Conservation (phyloP, 495 filamentous ascomycete genomes). For the Chaetomidium leptoderma region DNA sequence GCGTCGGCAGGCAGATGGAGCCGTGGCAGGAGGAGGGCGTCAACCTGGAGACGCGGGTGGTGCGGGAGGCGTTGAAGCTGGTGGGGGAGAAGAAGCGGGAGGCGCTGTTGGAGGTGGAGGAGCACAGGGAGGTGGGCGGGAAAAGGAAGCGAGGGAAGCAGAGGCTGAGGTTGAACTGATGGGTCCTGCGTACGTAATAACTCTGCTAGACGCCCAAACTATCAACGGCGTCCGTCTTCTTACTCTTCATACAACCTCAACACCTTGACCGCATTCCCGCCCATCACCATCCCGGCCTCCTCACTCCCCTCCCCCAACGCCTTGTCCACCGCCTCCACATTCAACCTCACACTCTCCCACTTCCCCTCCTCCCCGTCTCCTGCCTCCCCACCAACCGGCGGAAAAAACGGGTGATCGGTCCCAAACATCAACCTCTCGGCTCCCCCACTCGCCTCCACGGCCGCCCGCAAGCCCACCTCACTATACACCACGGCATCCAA, state of each 20-base stretch:
- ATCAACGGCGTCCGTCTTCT: background rate
- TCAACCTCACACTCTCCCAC: conserved; percentile 81
- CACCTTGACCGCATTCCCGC: conserved; percentile 65
- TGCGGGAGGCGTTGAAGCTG: conserved; percentile 75
- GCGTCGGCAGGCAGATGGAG: conserved; percentile 75
- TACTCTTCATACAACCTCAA: conserved; percentile 50
- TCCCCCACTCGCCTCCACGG: conserved; percentile 60
- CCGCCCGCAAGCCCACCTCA: conserved; percentile 68
- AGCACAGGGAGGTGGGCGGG: conserved; percentile 78
- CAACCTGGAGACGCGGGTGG: conserved; percentile 79
- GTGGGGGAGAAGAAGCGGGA: conserved; percentile 90
- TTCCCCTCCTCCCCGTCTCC: conserved; percentile 52
- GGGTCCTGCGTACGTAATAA: background rate
- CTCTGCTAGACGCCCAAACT: background rate
- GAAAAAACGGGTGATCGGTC: conserved; percentile 95
- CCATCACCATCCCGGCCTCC: conserved; percentile 53
- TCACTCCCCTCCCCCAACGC: conserved; percentile 53
- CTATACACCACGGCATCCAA: conserved; percentile 87
- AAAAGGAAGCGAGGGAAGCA: conserved; percentile 63
- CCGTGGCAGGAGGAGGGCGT: conserved; percentile 84
- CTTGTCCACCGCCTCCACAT: conserved; percentile 64
- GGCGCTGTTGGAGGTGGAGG: conserved; percentile 83
- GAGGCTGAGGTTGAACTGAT: conserved; percentile 35
- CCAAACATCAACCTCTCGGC: conserved; percentile 74
- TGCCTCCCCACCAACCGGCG: conserved; percentile 59